Base-by-base conservation (phyloP, 2,329 filamentous ascomycete species). In the Paraconiothyrium sp. region DNA sequence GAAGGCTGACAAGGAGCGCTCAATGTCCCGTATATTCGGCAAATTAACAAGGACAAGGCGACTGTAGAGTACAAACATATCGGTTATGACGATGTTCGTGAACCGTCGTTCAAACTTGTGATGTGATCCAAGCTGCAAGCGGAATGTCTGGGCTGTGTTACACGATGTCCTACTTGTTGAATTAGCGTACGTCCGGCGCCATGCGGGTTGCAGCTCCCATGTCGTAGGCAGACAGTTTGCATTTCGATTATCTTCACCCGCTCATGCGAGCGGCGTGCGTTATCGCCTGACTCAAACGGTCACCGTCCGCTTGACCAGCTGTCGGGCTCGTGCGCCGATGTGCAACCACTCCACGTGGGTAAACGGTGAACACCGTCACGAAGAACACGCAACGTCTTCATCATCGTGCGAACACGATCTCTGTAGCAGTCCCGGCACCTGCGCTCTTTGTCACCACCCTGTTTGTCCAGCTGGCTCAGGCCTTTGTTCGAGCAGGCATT, bases 21-120 rank as follows among this genome's bases (percentile, higher is more conserved):
- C 47, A 90, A 90, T 66, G 85, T 90, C 1, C 69, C 88, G 0
- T 88, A 87, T 76, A 89, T 88, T 67, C 78, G 78, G 62, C 90
- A 89, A 75, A 82, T 90, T 24, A 90, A 90, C 69, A 80, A 78
- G 10, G 88, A 90, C 69, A 90, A 90, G 78, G 79, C 73, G 11
- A 78, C 68, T 4, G 88, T 88, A 1, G 88, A 87, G 69, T 88
- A 89, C 67, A 70, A 85, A 64, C 89, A 83, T 66, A 77, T 77
- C 35, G 88, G 85, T 0, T 85, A 75, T 62, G 85, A 84, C 0
- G 88, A 90, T 70, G 89, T 90, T 67, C 80, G 89, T 27, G 87
- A 90, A 63, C 89, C 88, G 0, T 73, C 79, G 2, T 90, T 90
- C 67, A 84, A 80, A 64, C 82, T 90, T 80, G 81, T 90, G 10